Conservation (phyloP, 768 basidiomycete species). For the Pisolithus sp. region DNA sequence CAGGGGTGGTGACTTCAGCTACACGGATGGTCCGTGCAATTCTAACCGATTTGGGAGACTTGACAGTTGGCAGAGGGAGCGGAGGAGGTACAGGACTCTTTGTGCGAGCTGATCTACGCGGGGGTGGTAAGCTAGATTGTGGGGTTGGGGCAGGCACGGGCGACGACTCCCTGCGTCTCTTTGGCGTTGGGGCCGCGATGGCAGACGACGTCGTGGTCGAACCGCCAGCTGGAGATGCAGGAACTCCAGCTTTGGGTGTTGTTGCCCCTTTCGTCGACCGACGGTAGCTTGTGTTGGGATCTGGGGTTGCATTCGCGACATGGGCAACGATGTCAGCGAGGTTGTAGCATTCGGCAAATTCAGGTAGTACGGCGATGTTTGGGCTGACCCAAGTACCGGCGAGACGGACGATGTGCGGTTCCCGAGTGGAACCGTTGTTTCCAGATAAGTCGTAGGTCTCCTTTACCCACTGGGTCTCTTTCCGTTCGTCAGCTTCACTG, state of each 20-base stretch:
- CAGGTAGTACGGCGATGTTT: constrained; percentile 47
- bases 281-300: constrained; percentile 72
- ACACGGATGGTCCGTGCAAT: constrained; percentile 18
- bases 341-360: constrained; percentile 60
- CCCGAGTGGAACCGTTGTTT: constrained; percentile 68
- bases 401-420: constrained; percentile 59
- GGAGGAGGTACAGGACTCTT: constrained; percentile 33
- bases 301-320: constrained; percentile 68
- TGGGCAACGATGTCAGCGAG: constrained; percentile 55
- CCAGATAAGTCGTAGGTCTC: constrained; percentile 67
- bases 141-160: constrained; percentile 21
- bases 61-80: constrained; percentile 25
- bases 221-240: no score
- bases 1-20: constrained; percentile 37
- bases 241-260: constrained; percentile 17
- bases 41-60: constrained; percentile 29
- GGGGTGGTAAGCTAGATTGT: constrained; percentile 30
- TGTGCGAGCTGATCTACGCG: constrained; percentile 39
- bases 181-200: constrained; percentile 41
- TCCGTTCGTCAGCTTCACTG: constrained; percentile 66
- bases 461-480: constrained; percentile 80
- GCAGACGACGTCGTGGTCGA: no score
- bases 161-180: constrained; percentile 62
- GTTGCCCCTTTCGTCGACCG: constrained; percentile 47
- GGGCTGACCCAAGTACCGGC: constrained; percentile 86